These are phyloP conservation scores for Eudorina sp. DNA, from an alignment of 139 green algal genomes.

Conservation along the genomic window DNA sequence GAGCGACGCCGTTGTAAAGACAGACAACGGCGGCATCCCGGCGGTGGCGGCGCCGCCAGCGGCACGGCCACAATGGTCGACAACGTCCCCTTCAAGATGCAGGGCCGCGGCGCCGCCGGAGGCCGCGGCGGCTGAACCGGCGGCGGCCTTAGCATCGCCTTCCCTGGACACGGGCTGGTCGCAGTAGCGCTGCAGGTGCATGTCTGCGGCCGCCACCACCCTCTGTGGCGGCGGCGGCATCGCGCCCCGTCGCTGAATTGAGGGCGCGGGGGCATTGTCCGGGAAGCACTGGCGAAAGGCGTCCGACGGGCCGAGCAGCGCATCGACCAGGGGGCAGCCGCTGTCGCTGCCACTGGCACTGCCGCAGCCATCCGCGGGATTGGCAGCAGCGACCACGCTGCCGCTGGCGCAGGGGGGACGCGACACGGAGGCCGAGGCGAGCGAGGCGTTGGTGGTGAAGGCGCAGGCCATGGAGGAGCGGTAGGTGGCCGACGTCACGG, in stretches of 20 bases:
- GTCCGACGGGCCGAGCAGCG: background rate
- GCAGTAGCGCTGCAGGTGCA: no score
- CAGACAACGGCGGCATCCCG: background rate
- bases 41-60: background rate
- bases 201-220: no score
- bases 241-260: background rate
- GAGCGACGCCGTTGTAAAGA: background rate
- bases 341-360: background rate
- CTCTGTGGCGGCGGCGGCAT: no score
- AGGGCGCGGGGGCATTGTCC: background rate
- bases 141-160: no score
- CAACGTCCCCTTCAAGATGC: background rate
- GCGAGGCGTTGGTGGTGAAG: background rate
- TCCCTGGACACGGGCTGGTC: no score
- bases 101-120: no score
- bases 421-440: background rate
- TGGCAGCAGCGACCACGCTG: no score
- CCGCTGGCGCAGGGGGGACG: no score
- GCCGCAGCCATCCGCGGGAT: no score
- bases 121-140: no score
- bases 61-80: background rate
- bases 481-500: background rate
- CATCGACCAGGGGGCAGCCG: background rate
- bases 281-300: background rate
- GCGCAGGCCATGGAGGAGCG: conserved; percentile 3